Evolutionary conservation across 441 rosid species (phyloP).

Genomic region (Populus tomentosa): DNA sequence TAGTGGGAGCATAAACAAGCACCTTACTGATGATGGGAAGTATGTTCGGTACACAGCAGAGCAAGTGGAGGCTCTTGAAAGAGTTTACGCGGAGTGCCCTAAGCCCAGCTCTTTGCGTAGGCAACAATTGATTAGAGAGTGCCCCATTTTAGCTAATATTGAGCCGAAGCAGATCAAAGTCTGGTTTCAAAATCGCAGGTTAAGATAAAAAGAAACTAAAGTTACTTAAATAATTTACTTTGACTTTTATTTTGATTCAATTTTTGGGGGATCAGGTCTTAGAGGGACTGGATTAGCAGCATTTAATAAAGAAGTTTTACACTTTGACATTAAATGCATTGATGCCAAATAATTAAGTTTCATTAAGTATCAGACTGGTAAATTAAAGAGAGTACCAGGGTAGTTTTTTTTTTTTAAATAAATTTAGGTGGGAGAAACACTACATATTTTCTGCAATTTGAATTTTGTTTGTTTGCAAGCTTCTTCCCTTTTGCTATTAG

Average conservation of each 20-base stretch:
- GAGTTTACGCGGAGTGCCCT: constrained; percentile 96
- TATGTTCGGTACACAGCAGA: constrained; percentile 97
- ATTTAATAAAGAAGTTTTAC: neutral
- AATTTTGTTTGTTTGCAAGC: neutral
- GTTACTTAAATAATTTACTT: neutral
- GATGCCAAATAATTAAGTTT: neutral
- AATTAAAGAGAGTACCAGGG: neutral
- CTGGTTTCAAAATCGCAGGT: constrained; percentile 99
- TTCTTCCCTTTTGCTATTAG: neutral
- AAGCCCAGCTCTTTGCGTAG: constrained; percentile 91
- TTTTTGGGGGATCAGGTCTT: constrained; percentile 9
- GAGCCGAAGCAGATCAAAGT: constrained; percentile 99
- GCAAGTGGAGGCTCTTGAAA: constrained; percentile 98
- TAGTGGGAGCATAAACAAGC: constrained; percentile 79
- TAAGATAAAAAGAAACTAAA: neutral
- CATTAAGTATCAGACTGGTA: neutral
- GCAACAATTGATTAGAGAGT: constrained; percentile 93
- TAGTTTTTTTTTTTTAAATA: too few relatives aligned
- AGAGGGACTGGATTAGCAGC: neutral
- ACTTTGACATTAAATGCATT: constrained; percentile 3
- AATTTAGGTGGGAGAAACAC: neutral
- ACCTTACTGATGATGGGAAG: constrained; percentile 72
- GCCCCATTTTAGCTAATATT: constrained; percentile 81
- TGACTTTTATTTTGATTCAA: neutral
- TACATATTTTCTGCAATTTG: neutral